Percentiles rank a stretch among this genome's conserved stretches.
These are phyloP conservation scores for Hyaloperonospora arabidopsidis DNA, from an alignment of 352 stramenopile species.

Conservation along the genomic window DNA sequence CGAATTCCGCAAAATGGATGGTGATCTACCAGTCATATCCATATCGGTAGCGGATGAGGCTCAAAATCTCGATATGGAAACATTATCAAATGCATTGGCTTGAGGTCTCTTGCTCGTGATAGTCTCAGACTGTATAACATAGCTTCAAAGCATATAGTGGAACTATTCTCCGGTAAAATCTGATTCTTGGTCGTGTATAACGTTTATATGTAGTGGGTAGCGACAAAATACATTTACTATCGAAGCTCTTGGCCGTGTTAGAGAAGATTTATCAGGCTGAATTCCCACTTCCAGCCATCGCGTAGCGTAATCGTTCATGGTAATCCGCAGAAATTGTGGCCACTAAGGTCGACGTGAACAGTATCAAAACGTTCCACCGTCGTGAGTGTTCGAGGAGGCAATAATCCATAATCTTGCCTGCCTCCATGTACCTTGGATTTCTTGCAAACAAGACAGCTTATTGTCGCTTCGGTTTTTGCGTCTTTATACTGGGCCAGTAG, in stretches of 20 bases:
- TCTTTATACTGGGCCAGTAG: no score
- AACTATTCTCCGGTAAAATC: background rate
- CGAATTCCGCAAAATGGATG: background rate
- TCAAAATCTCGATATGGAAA: background rate
- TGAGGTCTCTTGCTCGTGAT: background rate
- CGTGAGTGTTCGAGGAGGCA: no score
- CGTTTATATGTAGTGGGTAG: background rate
- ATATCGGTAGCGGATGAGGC: background rate
- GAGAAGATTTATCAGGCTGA: background rate
- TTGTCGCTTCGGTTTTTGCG: background rate
- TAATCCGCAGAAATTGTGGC: no score
- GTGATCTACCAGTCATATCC: background rate
- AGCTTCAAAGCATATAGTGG: background rate
- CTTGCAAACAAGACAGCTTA: conserved; percentile 1
- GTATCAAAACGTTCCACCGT: no score
- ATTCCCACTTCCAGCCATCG: no score
- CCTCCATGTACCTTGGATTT: background rate
- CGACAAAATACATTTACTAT: background rate
- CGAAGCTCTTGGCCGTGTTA: conserved; percentile 1
- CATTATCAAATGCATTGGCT: background rate
- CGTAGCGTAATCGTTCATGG: no score
- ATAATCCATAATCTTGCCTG: background rate
- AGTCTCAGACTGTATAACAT: background rate
- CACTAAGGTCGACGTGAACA: no score
- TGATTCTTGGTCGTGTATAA: background rate